These are phyloP conservation scores for Rhizopus arrhizus DNA, from an alignment of 371 early-diverging fungal genomes.

Conservation along the genomic window DNA sequence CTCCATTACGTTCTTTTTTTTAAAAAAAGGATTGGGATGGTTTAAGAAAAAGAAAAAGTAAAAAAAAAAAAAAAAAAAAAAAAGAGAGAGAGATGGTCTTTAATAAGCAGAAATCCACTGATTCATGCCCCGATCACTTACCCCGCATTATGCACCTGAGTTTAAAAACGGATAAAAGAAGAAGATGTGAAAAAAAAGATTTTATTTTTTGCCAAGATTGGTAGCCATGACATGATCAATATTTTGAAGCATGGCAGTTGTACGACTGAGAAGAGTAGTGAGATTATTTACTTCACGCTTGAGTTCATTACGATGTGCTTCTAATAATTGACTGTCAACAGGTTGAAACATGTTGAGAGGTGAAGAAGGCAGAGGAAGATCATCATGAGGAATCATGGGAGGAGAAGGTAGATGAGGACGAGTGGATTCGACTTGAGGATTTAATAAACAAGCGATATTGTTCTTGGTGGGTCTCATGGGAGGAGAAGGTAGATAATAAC, in stretches of 20 bases:
- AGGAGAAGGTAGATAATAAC: slow-evolving; percentile 39
- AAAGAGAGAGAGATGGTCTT: background rate
- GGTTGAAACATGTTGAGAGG: background rate
- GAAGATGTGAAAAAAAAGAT: slow-evolving; percentile 8
- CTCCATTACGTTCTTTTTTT: background rate
- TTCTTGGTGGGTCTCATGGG: slow-evolving; percentile 42
- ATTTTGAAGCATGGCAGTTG: slow-evolving; percentile 63
- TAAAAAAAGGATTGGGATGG: background rate
- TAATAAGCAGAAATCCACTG: slow-evolving; percentile 1
- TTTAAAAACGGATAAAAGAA: background rate
- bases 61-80: background rate
- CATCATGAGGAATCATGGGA: slow-evolving; percentile 38
- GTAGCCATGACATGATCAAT: slow-evolving; percentile 56
- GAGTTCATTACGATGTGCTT: slow-evolving; percentile 51
- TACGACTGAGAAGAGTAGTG: slow-evolving; percentile 58
- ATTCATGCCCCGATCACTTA: background rate
- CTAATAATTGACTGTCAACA: background rate
- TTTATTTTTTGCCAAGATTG: slow-evolving; percentile 4
- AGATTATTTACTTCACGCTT: slow-evolving; percentile 64
- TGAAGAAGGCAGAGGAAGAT: slow-evolving; percentile 5
- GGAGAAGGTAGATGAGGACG: slow-evolving; percentile 46
- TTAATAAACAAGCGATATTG: slow-evolving; percentile 41
- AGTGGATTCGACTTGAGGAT: slow-evolving; percentile 26
- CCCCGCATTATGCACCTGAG: slow-evolving; percentile 13
- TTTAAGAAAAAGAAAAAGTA: background rate